phyloP scores from a whole-genome alignment of 139 green algal genomes.

The Coelastrella sp. region DNA sequence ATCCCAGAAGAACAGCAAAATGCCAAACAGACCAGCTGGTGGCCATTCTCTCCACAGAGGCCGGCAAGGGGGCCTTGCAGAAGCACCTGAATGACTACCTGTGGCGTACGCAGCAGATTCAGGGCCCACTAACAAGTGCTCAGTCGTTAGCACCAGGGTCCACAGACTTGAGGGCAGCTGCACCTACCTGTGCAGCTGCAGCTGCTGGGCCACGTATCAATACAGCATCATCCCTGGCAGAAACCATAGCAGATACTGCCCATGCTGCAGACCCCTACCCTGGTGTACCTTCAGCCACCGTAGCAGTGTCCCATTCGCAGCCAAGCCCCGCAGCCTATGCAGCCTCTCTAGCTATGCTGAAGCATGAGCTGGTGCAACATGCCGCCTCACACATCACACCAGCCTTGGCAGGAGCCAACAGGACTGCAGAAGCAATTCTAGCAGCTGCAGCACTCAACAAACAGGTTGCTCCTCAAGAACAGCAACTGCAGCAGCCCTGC shows the following conservation, averaged over 20 bases:
- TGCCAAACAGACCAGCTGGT: background rate
- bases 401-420: background rate
- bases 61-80: constrained; percentile 6
- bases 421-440: background rate
- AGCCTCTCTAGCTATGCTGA: background rate
- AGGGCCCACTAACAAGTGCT: background rate
- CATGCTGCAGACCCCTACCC: background rate
- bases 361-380: constrained; percentile 17
- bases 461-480: background rate
- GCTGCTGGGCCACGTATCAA: background rate
- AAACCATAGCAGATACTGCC: background rate
- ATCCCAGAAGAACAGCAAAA: background rate
- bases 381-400: background rate
- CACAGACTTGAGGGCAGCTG: background rate
- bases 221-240: background rate
- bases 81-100: background rate
- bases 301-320: background rate
- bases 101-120: background rate
- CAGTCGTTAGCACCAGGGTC: constrained; percentile 7
- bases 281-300: background rate
- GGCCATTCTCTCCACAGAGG: background rate
- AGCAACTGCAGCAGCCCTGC: constrained; percentile 11
- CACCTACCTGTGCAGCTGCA: background rate
- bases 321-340: background rate
- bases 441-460: background rate